These are phyloP conservation scores for Apiospora saccharicola DNA, from an alignment of 2,329 filamentous ascomycete genomes.

Conservation along the genomic window DNA sequence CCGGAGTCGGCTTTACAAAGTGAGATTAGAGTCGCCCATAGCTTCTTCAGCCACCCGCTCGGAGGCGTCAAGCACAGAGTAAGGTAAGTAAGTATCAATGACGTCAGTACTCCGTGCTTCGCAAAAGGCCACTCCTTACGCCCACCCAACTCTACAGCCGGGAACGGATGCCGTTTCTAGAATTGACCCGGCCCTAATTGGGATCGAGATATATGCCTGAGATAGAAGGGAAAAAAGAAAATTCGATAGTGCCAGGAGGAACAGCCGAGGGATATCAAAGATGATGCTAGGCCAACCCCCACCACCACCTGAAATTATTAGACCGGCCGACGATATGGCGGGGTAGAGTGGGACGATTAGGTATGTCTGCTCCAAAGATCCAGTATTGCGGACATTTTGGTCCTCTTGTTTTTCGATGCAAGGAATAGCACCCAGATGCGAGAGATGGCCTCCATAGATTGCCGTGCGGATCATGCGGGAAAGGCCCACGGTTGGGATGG, in stretches of 20 bases:
- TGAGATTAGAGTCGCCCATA: neutral
- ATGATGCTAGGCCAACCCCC: neutral
- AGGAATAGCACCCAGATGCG: neutral
- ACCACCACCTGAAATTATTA: neutral
- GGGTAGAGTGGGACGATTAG: neutral
- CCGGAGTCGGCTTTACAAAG: neutral
- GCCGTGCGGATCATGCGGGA: slow-evolving; percentile 10
- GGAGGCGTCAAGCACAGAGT: neutral
- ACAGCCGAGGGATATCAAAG: neutral
- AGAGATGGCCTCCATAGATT: slow-evolving; percentile 1
- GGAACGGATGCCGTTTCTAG: neutral
- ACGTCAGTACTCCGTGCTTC: neutral
- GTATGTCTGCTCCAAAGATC: neutral
- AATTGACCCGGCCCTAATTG: neutral
- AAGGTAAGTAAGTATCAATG: slow-evolving; percentile 13
- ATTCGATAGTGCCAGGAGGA: neutral
- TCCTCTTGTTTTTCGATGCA: neutral
- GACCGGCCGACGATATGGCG: neutral
- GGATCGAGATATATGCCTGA: neutral
- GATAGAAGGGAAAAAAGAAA: neutral
- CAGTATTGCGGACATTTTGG: neutral
- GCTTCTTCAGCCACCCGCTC: neutral
- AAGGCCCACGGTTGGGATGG: neutral
- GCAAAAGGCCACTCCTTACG: neutral
- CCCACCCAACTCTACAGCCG: too few species aligned